Evolutionary conservation across 1,284 basidiomycete species (phyloP).

Genomic region (Calocybe gambosa): DNA sequence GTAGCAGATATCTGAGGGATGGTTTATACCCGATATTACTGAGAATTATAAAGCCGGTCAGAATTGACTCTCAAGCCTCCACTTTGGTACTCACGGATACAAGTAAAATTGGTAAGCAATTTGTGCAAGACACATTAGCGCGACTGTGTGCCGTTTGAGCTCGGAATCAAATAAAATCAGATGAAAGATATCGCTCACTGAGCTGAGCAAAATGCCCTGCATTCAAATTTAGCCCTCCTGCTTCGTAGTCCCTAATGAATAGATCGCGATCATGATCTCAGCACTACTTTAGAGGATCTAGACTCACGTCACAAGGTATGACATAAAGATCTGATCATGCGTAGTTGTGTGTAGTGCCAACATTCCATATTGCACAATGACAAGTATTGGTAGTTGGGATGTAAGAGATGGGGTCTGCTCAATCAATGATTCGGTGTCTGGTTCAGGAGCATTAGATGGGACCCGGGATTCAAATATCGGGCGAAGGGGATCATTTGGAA

Average conservation of each 20-base stretch:
- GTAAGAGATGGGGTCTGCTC: constrained; percentile 54
- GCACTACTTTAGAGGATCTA: constrained; percentile 9
- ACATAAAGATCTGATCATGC: constrained; percentile 80
- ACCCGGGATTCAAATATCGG: constrained; percentile 47
- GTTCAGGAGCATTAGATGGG: constrained; percentile 19
- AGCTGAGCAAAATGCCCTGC: constrained; percentile 79
- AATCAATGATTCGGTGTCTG: constrained; percentile 32
- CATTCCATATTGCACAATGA: constrained; percentile 76
- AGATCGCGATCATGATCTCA: constrained; percentile 10
- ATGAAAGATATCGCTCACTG: constrained; percentile 38
- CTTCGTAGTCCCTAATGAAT: constrained; percentile 51
- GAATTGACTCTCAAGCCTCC: background rate
- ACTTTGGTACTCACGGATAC: constrained; percentile 62
- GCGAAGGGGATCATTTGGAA: constrained; percentile 35
- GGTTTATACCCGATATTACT: constrained; percentile 38
- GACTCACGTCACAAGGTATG: constrained; percentile 75
- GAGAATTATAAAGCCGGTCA: constrained; percentile 14
- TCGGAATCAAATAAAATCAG: constrained; percentile 4
- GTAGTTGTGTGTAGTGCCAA: constrained; percentile 78
- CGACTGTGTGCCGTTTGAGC: constrained; percentile 41
- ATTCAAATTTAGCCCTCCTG: constrained; percentile 70
- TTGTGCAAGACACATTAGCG: constrained; percentile 75
- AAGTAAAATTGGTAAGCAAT: constrained; percentile 81
- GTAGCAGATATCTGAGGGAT: background rate
- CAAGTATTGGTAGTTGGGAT: constrained; percentile 60